phyloP scores from a whole-genome alignment of 2,329 filamentous ascomycete genomes.

The Aspergillus caelatus region DNA sequence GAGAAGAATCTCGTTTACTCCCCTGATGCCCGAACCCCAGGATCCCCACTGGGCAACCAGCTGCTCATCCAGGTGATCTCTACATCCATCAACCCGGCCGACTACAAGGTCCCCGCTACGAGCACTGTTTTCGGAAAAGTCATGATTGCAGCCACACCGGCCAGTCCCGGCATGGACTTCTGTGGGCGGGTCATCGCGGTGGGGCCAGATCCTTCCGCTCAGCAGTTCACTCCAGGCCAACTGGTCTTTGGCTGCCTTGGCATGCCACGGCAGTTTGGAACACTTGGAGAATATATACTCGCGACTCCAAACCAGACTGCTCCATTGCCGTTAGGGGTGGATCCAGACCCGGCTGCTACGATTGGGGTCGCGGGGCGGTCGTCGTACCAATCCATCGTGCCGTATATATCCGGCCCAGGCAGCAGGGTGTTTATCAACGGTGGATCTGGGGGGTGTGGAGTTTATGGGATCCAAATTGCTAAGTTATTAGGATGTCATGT shows the following conservation, averaged over 20 bases:
- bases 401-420: constrained; percentile 50
- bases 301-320: constrained; percentile 37
- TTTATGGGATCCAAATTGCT: constrained; percentile 65
- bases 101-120: constrained; percentile 65
- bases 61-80: constrained; percentile 60
- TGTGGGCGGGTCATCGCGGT: constrained; percentile 47
- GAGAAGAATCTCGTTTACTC: constrained; percentile 58
- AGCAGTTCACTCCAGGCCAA: constrained; percentile 42
- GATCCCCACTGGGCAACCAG: constrained; percentile 44
- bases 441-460: constrained; percentile 64
- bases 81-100: constrained; percentile 62
- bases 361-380: constrained; percentile 52
- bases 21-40: constrained; percentile 46
- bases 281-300: constrained; percentile 49
- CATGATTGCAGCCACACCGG: constrained; percentile 43
- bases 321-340: constrained; percentile 48
- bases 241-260: constrained; percentile 50
- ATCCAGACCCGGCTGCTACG: constrained; percentile 45
- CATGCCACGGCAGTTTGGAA: constrained; percentile 41
- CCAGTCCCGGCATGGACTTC: constrained; percentile 56
- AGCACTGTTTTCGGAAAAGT: constrained; percentile 42
- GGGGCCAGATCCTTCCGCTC: constrained; percentile 29
- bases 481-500: constrained; percentile 64
- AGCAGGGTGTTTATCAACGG: constrained; percentile 67
- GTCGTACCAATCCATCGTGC: constrained; percentile 53